phyloP scores from a whole-genome alignment of 148 eudicot genomes.

The Simmondsia chinensis region DNA sequence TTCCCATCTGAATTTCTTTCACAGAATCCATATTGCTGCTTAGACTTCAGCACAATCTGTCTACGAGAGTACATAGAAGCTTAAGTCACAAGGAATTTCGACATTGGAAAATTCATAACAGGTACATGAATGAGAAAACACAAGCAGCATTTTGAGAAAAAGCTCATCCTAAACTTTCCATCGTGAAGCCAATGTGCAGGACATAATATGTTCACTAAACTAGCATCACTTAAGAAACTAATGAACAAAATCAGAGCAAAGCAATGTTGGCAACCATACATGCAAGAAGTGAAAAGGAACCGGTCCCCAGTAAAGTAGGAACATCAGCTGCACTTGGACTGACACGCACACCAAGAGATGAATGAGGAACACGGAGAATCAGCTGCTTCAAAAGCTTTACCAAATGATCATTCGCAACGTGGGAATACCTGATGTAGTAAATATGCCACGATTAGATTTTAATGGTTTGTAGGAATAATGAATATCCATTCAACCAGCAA shows the following conservation, averaged over 20 bases:
- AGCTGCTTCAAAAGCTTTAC: constrained; percentile 81
- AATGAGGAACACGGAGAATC: constrained; percentile 42
- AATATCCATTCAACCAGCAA: constrained; percentile 2
- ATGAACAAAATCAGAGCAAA: neutral
- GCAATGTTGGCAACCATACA: constrained; percentile 35
- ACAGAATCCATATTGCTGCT: too few species aligned
- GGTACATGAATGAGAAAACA: neutral
- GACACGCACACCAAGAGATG: constrained; percentile 24
- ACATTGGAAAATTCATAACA: too few species aligned
- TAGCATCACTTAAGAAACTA: neutral
- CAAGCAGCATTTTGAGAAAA: neutral
- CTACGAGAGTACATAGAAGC: too few species aligned
- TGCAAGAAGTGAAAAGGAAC: constrained; percentile 76
- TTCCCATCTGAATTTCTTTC: too few species aligned
- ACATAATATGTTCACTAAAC: neutral
- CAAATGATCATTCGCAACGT: constrained; percentile 83
- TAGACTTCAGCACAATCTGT: too few species aligned
- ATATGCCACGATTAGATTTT: too few species aligned
- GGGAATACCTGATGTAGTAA: constrained; percentile 84
- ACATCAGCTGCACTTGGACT: constrained; percentile 81
- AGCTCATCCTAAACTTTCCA: neutral
- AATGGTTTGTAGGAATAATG: neutral
- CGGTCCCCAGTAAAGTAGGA: constrained; percentile 87
- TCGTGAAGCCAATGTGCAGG: neutral
- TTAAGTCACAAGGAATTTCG: too few species aligned